Evolutionary conservation across 495 filamentous ascomycete genomes (phyloP).

Genomic region (Amorphotheca resinae): DNA sequence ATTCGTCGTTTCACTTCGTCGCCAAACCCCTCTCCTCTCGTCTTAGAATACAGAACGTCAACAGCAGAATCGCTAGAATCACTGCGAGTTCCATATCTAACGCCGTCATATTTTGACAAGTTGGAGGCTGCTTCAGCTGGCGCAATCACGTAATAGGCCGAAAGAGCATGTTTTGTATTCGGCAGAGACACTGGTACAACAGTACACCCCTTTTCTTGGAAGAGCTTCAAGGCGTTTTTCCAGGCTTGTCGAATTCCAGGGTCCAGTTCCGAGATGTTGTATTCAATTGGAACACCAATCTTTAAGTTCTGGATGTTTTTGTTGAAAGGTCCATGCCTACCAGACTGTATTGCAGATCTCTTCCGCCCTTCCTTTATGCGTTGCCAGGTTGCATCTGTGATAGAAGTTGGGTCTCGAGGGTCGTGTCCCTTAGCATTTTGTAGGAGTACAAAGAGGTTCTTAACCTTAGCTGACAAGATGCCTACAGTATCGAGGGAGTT

Average conservation of each 20-base stretch:
- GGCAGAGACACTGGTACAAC: conserved; percentile 73
- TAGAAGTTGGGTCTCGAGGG: conserved; percentile 61
- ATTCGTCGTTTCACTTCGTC: conserved; percentile 77
- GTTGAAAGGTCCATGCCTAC: background rate
- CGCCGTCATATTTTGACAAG: conserved; percentile 92
- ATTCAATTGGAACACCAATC: conserved; percentile 75
- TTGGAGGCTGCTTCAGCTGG: conserved; percentile 95
- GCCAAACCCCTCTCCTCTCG: conserved; percentile 63
- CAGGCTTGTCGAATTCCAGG: conserved; percentile 56
- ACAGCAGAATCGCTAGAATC: conserved; percentile 12
- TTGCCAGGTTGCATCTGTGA: conserved; percentile 38
- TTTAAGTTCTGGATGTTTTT: conserved; percentile 16
- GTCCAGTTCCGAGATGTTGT: conserved; percentile 75
- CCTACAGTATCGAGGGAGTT: conserved; percentile 95
- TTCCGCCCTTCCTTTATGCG: conserved; percentile 4
- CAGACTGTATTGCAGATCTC: background rate
- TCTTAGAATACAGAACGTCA: conserved; percentile 59
- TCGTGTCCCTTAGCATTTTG: conserved; percentile 37
- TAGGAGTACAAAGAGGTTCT: conserved; percentile 41
- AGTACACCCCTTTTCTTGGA: conserved; percentile 51
- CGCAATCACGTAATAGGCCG: conserved; percentile 90
- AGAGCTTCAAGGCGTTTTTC: conserved; percentile 40
- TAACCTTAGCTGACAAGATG: conserved; percentile 46
- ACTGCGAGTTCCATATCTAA: conserved; percentile 61
- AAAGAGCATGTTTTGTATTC: conserved; percentile 69